These are phyloP conservation scores for Globisporangium rhizosaccharum DNA, from an alignment of 352 stramenopile species.

Conservation along the genomic window DNA sequence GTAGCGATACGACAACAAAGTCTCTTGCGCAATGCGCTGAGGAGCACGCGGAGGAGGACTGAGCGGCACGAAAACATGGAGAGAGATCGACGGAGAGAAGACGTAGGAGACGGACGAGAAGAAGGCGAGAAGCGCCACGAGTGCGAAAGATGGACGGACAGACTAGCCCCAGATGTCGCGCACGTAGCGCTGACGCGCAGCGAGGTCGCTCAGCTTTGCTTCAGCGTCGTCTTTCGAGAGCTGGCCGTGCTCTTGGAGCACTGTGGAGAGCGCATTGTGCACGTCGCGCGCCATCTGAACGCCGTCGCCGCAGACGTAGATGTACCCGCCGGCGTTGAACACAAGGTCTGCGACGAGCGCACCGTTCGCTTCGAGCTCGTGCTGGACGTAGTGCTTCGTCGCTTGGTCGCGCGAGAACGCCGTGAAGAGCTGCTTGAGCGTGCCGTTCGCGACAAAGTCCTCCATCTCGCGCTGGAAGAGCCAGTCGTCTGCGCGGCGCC, in stretches of 20 bases:
- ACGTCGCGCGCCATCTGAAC: conserved; percentile 95
- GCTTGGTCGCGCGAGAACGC: conserved; percentile 91
- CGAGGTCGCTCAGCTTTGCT: conserved; percentile 46
- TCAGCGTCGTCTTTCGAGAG: conserved; percentile 56
- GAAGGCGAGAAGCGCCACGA: no score
- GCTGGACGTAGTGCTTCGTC: conserved; percentile 93
- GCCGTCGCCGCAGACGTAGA: conserved; percentile 96
- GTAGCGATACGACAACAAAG: no score
- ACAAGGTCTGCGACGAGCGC: conserved; percentile 72
- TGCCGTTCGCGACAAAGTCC: conserved; percentile 56
- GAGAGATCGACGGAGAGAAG: not conserved
- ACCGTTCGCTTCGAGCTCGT: conserved; percentile 62
- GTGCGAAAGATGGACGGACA: not conserved
- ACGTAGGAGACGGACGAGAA: no score
- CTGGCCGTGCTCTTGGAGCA: conserved; percentile 69
- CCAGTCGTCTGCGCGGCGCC: conserved; percentile 86
- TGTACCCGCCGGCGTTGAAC: conserved; percentile 61
- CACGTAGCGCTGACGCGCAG: conserved; percentile 76
- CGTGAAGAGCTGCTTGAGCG: conserved; percentile 79
- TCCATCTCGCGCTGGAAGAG: conserved; percentile 89
- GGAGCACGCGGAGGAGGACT: no score
- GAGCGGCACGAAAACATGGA: no score
- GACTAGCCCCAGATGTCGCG: conserved; percentile 82
- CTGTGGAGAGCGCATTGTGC: conserved; percentile 71
- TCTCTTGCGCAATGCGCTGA: no score